Base-by-base conservation (phyloP, 768 basidiomycete species). In the Pleurotus salmoneostramineus region DNA sequence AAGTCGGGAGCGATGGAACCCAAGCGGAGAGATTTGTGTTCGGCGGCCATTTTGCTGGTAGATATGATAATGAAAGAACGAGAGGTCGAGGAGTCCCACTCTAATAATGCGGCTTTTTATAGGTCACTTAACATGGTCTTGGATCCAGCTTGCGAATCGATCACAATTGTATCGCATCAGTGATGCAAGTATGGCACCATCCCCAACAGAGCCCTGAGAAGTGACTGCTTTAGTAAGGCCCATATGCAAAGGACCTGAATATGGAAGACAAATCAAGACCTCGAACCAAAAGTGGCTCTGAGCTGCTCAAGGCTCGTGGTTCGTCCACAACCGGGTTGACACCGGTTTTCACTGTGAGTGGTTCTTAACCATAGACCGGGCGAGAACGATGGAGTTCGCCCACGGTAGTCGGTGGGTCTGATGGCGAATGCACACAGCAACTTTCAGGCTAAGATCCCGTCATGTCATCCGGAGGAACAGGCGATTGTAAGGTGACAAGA, bases 1-100 rank as follows among this genome's bases (percentile, higher is more conserved):
- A 98, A 98, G 74, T 98, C 84, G 56, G 96, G 95, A 49, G 95
- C 95, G 63, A 79, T 89, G 73, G 78, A 86, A 68, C 94, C 94
- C 67, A 96, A 90, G 62, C 91, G 87, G 56, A 93, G 85, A 65
- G 82, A 64, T 31, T 55, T 55, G 52, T 55, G 40, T 32, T 40
- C 52, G 34, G 52, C 27, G 7, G 31, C 21, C 31, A n/a, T 37
- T 55, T 7, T n/a, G 44, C 6, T 14, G 10, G 6, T 17, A 17
- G 15, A n/a, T 42, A n/a, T 42, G 8, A 42, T 8, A n/a, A 45
- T 11, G 12, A 15, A 17, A 45, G 44, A 45, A 45, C 17, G 44
- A 17, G 44, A 45, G 6, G 44, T 27, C 21, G 21, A 27, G 21
- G 21, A 27, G 21, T 27, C 21, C 21, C 21, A 27, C 21, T 27